phyloP scores from a whole-genome alignment of 805 yeast genomes.

The Ogataea polymorpha region DNA sequence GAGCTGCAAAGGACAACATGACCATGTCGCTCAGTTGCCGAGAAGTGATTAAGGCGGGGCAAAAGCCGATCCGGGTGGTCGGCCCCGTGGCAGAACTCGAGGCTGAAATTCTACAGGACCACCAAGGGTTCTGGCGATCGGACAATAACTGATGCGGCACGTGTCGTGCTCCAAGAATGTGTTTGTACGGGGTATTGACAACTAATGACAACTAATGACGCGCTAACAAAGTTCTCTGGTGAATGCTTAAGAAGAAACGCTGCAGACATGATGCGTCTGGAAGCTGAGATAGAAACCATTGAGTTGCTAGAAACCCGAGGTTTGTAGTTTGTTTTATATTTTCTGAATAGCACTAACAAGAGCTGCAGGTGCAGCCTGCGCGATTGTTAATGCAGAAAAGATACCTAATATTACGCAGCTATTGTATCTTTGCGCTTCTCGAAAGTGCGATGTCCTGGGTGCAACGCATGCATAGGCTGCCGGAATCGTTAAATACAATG shows the following conservation, averaged over 20 bases:
- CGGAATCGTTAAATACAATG: too few species aligned
- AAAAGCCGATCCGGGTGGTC: constrained; percentile 26
- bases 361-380: background rate
- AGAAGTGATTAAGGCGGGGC: constrained; percentile 23
- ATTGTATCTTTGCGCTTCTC: background rate
- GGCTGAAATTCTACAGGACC: constrained; percentile 24
- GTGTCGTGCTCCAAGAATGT: background rate
- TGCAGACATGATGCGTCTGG: background rate
- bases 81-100: constrained; percentile 27
- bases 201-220: background rate
- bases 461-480: too few species aligned
- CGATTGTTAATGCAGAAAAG: background rate
- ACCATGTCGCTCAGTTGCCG: constrained; percentile 24
- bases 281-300: background rate
- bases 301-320: background rate
- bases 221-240: background rate
- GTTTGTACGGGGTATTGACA: background rate
- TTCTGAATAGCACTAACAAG: background rate
- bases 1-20: constrained; percentile 27
- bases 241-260: background rate
- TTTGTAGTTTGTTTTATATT: background rate
- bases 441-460: background rate
- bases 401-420: background rate
- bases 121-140: constrained; percentile 24
- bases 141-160: background rate